Base-by-base conservation (phyloP, 2,329 filamentous ascomycete genomes). In the Colletotrichum nymphaeae region DNA sequence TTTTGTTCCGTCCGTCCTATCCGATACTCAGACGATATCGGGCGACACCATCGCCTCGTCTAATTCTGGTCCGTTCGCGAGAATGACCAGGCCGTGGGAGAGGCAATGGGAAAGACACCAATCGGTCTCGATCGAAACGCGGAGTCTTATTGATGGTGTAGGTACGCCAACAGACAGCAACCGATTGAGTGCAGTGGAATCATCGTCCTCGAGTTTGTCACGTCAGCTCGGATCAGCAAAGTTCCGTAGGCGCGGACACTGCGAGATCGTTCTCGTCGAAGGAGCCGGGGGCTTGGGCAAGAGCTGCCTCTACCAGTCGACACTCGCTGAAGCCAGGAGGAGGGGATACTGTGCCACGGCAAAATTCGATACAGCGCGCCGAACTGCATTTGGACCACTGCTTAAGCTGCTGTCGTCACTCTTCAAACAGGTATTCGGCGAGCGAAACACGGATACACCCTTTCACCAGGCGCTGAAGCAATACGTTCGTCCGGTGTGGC, bases 351-450 rank as follows among this genome's bases (percentile, higher is more conserved):
- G 90, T 77, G 89, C 90, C 7, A 91, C 89, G 37, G 88, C 91
- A 53, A 93, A 93, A 78, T 93, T 93, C 72, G 91, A 93, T 77
- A 89, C 88, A 0, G 88, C 90, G 0, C 85, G 88, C 76, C 87
- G 87, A 76, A 89, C 86, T 9, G 89, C 91, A 4, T 93, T 92
- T 78, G 90, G 90, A 1, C 91, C 91, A 4, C 81, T 93, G 52
- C 85, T 93, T 30, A 92, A 90, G 80, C 81, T 93, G n/a, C 81
- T 93, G 12, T 92, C 90, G 12, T 92, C 90, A 24, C 82, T 93
- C 19, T 92, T 93, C 80, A 90, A 90, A 77, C 91, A 93, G 78
- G 89, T 92, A 3, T 93, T 90, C 85, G 91, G 90, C 1, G 91
- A 93, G 79, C 87, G 88, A 52, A 90, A 92, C 76, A 92, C 91